Evolutionary conservation across 441 rosid genomes (phyloP).

Genomic region (Adansonia madagascariensis): DNA sequence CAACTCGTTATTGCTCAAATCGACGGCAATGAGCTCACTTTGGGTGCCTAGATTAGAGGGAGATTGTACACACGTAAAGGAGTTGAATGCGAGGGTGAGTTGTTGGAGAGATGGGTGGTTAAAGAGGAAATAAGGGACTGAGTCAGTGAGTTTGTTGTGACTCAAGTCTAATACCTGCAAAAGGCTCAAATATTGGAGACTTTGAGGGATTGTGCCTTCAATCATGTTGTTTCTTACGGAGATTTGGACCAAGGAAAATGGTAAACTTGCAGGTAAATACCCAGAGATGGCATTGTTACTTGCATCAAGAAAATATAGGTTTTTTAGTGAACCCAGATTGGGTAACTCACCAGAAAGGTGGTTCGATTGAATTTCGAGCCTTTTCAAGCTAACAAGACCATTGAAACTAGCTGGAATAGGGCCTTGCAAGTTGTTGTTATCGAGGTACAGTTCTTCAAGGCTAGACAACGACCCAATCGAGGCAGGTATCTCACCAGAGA

Average conservation of each 20-base stretch:
- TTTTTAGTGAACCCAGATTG: constrained; percentile 48
- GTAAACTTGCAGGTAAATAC: constrained; percentile 46
- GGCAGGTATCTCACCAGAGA: constrained; percentile 62
- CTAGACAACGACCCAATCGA: constrained; percentile 54
- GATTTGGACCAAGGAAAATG: constrained; percentile 56
- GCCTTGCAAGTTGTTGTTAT: constrained; percentile 58
- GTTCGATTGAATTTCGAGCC: constrained; percentile 72
- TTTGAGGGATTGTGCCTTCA: constrained; percentile 50
- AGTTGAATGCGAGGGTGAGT: constrained; percentile 70
- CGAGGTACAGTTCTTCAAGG: constrained; percentile 67
- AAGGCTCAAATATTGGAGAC: constrained; percentile 33
- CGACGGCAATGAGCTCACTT: constrained; percentile 66
- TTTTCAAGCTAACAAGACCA: constrained; percentile 46
- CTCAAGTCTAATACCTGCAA: constrained; percentile 76
- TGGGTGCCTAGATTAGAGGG: constrained; percentile 37
- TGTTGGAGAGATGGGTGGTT: constrained; percentile 72
- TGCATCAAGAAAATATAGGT: constrained; percentile 59
- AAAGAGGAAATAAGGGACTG: constrained; percentile 56
- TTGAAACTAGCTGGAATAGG: constrained; percentile 56
- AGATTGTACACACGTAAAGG: constrained; percentile 51
- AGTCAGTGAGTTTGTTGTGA: constrained; percentile 56
- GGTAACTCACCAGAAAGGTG: constrained; percentile 61
- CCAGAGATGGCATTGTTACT: constrained; percentile 64
- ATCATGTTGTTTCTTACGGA: constrained; percentile 64
- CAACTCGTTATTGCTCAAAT: constrained; percentile 72